Base-by-base conservation (phyloP, 768 basidiomycete species). In the Collybiopsis luxurians region DNA sequence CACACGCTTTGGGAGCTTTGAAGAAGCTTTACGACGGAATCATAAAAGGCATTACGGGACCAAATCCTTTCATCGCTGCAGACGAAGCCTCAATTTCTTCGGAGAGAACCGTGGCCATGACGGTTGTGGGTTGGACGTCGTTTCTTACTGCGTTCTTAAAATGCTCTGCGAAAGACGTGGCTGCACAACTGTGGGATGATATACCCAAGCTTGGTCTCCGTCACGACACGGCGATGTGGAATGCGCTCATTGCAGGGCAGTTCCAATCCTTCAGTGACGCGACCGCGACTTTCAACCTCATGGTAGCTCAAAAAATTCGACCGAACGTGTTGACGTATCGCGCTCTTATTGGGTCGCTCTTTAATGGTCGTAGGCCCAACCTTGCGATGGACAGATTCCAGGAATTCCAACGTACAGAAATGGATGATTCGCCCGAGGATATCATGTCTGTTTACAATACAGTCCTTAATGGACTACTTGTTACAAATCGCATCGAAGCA, bases 301-400 rank as follows among this genome's bases (percentile, higher is more conserved):
- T 95, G 86, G 61, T 70, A 27, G 66, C 75, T n/a, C 70, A 78
- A 57, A 78, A 80, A 1, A 69, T 87, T 38, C 64, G 75, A 55
- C 90, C 90, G 5, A 85, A 88, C 59, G 66, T 79, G 7, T 68
- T 84, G 52, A 75, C 85, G 12, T 92, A 92, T 67, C 81, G 87
- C 38, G 84, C 89, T 23, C 72, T 93, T 40, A 81, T 95, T 46
- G 75, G 79, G n/a, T 78, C 73, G 0, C 76, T 86, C 57, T 89
- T 81, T 63, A 74, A 77, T 52, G 77, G 71, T 52, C 79, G 74
- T 55, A 77, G 75, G 54, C 63, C 74, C 9, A 75, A 79, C n/a
- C 75, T 81, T 23, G 89, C 83, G 1, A 61, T 85, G 60, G 62
- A 68, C 31, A 70, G 71, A 48, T 82, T 94, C 61, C 65, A 70